Evolutionary conservation across 2,329 filamentous ascomycete genomes (phyloP), one percentile per base, ranked within the genome.

Genomic region (Trichoderma koningii): DNA sequence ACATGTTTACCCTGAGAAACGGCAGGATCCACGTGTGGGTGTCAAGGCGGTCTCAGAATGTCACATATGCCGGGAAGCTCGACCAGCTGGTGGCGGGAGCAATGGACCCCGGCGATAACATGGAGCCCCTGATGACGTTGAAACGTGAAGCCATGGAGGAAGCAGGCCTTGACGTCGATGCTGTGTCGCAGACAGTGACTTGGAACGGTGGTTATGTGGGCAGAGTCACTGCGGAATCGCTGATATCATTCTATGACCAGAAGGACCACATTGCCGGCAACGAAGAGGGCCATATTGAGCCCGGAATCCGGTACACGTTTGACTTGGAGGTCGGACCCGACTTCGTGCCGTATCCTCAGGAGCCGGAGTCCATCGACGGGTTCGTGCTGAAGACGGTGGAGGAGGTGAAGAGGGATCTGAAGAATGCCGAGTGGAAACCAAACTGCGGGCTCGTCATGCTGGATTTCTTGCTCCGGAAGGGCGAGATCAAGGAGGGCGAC

Each of bases 401-500:
- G 2, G 69, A 76, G 23, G 72, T 78, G 41, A 74, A 72, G 69
- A 48, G 63, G 23, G 68, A 70, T 26, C 68, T 78, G 52, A 66
- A 68, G 19, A 63, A 62, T 5, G 60, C 67, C 9, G 62, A 63
- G 30, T 78, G 76, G 76, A 78, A 78, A 69, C 76, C 76, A n/a
- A 78, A 77, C 59, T 77, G 75, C 53, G 76, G 71, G n/a, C 67
- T 78, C 6, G 75, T 77, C n/a, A 77, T 77, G 73, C 68, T 78
- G 26, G 75, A 77, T 51, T 78, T 77, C 56, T 64, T 78, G 45
- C 64, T 75, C 14, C 73, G 75, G 19, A 73, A 73, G 63, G 69
- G 71, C 5, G 70, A 72, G 41, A 65, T 76, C 47, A 68, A 55
- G 12, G 68, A 67, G 7, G 66, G 63, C 1, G 70, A 74, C 5